Base-by-base conservation (phyloP, 2,329 filamentous ascomycete species). In the Penicillium carneum region DNA sequence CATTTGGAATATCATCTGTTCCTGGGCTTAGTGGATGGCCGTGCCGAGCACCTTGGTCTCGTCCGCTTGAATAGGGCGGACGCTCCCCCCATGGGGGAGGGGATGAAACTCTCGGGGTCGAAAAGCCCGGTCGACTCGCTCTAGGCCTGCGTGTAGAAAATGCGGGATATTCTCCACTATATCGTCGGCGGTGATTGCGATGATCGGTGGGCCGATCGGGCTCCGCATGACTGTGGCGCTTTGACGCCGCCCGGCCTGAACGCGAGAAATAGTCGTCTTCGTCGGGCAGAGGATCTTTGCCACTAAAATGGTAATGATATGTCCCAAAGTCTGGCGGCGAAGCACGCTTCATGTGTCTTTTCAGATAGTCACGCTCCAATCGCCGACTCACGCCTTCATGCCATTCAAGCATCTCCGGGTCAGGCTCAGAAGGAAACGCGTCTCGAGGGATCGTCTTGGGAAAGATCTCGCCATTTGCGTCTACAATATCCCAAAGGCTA, bases 351-450 rank as follows among this genome's bases (percentile, higher is more conserved):
- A 72, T 69, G 16, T 72, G 78, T 67, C 73, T 81, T 76, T 70
- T 80, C 74, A 72, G 69, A 58, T 74, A 86, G 67, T 93, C 88
- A 58, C 85, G 82, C 63, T 88, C 86, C 50, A 97, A 79, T 67
- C 86, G 87, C 61, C 89, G 84, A 38, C 88, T 90, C 59, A 96
- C 93, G 2, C 84, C 82, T 67, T 90, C 87, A 74, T 98, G 93
- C 94, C 95, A 99, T 61, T 84, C 82, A 57, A 93, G 87, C 78
- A 97, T 93, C n/a, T 90, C 89, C 4, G 84, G 80, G 70, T 98
- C 94, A 1, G 93, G 86, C 45, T 86, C 81, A 1, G 83, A 74
- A 0, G 95, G 94, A 61, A 94, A 90, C 0, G 88, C 85, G 59
- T 88, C 86, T 42, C 90, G 88, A 0, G 93, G 87, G 12, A 89